phyloP scores from a whole-genome alignment of 805 yeast genomes.

The Nakazawaea anatomiae region DNA sequence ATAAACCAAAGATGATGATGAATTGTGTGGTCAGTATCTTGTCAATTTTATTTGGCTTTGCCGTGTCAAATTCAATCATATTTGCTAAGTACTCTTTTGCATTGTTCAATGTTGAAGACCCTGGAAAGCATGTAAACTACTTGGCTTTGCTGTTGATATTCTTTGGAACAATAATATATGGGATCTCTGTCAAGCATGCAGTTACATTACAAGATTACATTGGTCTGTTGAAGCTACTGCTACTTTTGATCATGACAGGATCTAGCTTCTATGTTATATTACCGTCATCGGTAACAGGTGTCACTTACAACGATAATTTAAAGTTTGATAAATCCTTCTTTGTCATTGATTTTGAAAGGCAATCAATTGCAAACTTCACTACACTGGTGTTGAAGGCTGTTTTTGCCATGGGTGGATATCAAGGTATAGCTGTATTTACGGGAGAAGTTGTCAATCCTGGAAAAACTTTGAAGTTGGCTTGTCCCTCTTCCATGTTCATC shows the following conservation, averaged over 20 bases:
- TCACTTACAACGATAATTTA: constrained; percentile 5
- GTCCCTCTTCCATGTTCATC: constrained; percentile 45
- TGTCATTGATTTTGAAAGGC: constrained; percentile 23
- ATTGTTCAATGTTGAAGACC: constrained; percentile 28
- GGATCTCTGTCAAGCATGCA: constrained; percentile 47
- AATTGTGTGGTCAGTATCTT: constrained; percentile 45
- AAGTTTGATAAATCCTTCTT: constrained; percentile 20
- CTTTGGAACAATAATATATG: constrained; percentile 36
- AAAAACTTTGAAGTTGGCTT: constrained; percentile 53
- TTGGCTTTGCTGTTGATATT: constrained; percentile 27
- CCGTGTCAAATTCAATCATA: constrained; percentile 48
- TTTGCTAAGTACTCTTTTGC: constrained; percentile 56
- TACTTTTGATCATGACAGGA: constrained; percentile 40
- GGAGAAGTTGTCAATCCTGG: constrained; percentile 58
- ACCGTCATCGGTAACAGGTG: constrained; percentile 28
- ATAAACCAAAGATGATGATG: constrained; percentile 43
- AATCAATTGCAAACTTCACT: constrained; percentile 41
- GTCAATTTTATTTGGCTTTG: constrained; percentile 49
- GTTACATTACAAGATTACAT: constrained; percentile 48
- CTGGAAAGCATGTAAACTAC: constrained; percentile 26
- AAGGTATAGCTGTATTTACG: constrained; percentile 51
- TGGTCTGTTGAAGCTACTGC: constrained; percentile 45
- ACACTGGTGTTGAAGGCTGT: constrained; percentile 52
- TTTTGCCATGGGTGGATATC: constrained; percentile 63
- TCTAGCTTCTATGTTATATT: constrained; percentile 46